A percentile compares a stretch with the other conserved stretches of the same genome.
Evolutionary conservation across 306 rosid genomes (phyloP).

Genomic region (Begonia fuchsioides): DNA sequence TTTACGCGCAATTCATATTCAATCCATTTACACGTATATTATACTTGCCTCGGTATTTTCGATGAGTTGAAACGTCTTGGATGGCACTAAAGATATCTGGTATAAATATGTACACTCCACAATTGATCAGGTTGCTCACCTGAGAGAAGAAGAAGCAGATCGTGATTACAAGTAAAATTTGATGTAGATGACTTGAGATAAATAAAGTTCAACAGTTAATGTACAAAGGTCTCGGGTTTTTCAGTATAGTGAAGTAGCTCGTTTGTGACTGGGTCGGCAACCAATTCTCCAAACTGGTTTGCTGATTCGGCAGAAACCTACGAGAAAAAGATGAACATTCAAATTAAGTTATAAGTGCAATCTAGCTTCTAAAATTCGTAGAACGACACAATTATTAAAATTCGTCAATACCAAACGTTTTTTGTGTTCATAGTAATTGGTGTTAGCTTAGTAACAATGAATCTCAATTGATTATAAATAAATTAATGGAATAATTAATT

Average conservation of each 20-base stretch:
- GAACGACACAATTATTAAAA: too few species aligned
- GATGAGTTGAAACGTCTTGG: conserved; percentile 61
- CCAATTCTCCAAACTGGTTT: conserved; percentile 73
- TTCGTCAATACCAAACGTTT: too few species aligned
- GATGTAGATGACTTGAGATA: conserved; percentile 2
- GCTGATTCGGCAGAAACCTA: conserved; percentile 93
- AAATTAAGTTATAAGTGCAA: background rate
- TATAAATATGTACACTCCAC: conserved; percentile 86
- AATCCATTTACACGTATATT: background rate
- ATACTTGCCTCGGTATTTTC: conserved; percentile 62
- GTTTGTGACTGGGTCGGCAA: conserved; percentile 74
- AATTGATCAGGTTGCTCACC: conserved; percentile 87
- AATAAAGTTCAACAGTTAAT: conserved; percentile 9
- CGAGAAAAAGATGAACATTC: conserved; percentile 5
- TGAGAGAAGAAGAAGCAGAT: conserved; percentile 19
- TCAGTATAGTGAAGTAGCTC: conserved; percentile 94
- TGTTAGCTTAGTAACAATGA: too few species aligned
- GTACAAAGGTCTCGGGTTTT: conserved; percentile 95
- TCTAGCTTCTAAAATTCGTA: too few species aligned
- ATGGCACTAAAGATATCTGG: conserved; percentile 71
- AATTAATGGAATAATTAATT: too few species aligned
- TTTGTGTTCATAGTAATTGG: too few species aligned
- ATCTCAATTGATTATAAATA: too few species aligned
- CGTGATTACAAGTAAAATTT: background rate
- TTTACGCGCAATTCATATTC: too few species aligned